Base-by-base conservation (phyloP, 1,139 yeast genomes). In the Magnusiomyces magnusii region DNA sequence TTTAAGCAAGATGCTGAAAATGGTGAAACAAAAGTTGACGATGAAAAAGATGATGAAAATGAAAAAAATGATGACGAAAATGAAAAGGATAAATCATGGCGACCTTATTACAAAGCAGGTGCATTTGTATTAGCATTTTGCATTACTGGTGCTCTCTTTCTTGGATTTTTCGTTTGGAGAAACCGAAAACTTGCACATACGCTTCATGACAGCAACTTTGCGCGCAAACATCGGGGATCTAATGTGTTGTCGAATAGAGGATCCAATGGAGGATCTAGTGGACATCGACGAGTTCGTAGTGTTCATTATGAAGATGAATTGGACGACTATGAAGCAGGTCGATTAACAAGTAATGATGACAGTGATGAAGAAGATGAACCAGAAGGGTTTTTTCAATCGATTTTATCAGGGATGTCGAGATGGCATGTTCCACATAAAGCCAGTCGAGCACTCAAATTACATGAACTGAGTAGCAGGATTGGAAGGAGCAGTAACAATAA, bases 31-130 rank as follows among this genome's bases (percentile, higher is more conserved):
- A 21, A 53, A 55, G 34, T 39, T 36, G 59, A 52, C 49, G 51
- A 61, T n/a, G 61, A 59, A 41, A 58, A 57, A 7, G 62, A 57
- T 7, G 60, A 56, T 17, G 64, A 64, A 36, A 63, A 63, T 47
- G 66, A 65, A 2, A 51, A 51, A 17, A 7, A 31, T 31, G 13
- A 13, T 13, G 53, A 34, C 3, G 42, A 15, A 7, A n/a, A n/a
- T n/a, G 47, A 64, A 67, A 51, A 62, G 66, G 17, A 63, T 66
- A 39, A 61, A 61, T 31, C 69, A 25, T 67, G 71, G 67, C 64
- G 64, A 50, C 76, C 78, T 0, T 75, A 75, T 61, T 72, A 69
- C 64, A 66, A 70, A 51, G 78, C 79, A 0, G 77, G 79, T 3
- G 66, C 66, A 10, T 66, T 68, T 2, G 77, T 78, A 0, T 67